These are phyloP conservation scores for Solanum dulcamara DNA, from an alignment of 257 asterid species.

Conservation along the genomic window DNA sequence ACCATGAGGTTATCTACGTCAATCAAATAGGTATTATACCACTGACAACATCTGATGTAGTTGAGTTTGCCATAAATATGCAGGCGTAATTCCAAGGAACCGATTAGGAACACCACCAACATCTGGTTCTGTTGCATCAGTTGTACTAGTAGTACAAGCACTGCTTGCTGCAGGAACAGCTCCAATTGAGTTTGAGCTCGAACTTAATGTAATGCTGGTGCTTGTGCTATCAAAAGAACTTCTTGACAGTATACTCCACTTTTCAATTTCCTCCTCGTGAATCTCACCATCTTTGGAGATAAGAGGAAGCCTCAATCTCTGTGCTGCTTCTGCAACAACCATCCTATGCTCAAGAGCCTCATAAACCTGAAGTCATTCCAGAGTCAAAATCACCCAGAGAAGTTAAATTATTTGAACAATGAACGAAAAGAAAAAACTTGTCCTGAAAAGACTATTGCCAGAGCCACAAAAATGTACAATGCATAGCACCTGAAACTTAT, in stretches of 20 bases:
- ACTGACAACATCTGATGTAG: slow-evolving; percentile 54
- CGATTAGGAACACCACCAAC: slow-evolving; percentile 96
- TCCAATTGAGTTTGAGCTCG: slow-evolving; percentile 64
- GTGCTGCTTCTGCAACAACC: slow-evolving; percentile 90
- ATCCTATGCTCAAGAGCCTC: slow-evolving; percentile 69
- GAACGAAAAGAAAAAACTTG: neutral
- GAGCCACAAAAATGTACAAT: neutral
- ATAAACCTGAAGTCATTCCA: slow-evolving; percentile 39
- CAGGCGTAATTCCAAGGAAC: slow-evolving; percentile 85
- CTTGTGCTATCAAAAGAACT: slow-evolving; percentile 81
- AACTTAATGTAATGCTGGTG: slow-evolving; percentile 61
- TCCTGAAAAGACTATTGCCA: neutral
- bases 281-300: slow-evolving; percentile 89
- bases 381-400: neutral
- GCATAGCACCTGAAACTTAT: neutral
- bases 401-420: neutral
- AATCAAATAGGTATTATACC: slow-evolving; percentile 32
- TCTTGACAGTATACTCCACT: slow-evolving; percentile 72
- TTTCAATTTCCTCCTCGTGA: slow-evolving; percentile 89
- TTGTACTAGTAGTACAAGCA: slow-evolving; percentile 19
- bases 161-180: slow-evolving; percentile 25
- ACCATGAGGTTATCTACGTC: neutral
- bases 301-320: slow-evolving; percentile 88
- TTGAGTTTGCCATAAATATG: slow-evolving; percentile 89
- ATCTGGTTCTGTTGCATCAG: slow-evolving; percentile 77